A percentile compares a stretch with the other conserved stretches of the same genome.
These are phyloP conservation scores for Metschnikowia koreensis DNA, from an alignment of 805 yeast genomes.

Conservation along the genomic window DNA sequence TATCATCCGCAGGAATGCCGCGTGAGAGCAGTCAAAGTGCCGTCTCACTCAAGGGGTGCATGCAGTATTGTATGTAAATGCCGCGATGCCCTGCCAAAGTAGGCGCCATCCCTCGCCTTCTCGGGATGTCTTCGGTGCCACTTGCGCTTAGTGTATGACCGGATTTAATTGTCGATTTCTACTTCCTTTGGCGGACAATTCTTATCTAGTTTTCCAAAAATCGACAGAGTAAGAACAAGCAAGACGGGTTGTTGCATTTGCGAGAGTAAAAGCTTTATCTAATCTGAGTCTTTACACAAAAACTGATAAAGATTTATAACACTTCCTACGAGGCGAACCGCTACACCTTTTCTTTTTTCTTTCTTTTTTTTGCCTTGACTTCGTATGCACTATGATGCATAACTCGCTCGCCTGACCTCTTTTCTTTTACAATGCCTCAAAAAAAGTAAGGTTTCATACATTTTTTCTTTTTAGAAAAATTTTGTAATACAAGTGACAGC, in stretches of 20 bases:
- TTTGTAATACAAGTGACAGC: too few species aligned
- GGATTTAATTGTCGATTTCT: neutral
- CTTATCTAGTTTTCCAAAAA: constrained; percentile 3
- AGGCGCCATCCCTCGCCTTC: neutral
- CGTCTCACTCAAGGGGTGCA: neutral
- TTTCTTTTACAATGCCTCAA: neutral
- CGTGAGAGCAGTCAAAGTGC: constrained; percentile 1
- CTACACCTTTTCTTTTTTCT: neutral
- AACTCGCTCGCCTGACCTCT: neutral
- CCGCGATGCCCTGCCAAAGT: constrained; percentile 1
- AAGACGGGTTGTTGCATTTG: neutral
- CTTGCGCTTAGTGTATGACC: constrained; percentile 8
- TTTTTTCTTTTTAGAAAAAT: too few species aligned
- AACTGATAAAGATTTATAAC: neutral
- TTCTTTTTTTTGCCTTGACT: neutral
- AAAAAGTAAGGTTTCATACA: too few species aligned
- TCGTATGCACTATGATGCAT: neutral
- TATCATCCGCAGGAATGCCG: constrained; percentile 3
- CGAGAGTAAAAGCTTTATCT: neutral
- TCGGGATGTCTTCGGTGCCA: constrained; percentile 1
- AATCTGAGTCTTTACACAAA: neutral
- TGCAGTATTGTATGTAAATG: neutral
- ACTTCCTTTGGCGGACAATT: constrained; percentile 4
- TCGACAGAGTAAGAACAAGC: neutral
- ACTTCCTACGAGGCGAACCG: neutral